Percentiles rank a stretch among this genome's conserved stretches.
Conservation (phyloP, 345 rosid species). For the Litchi chinensis region DNA sequence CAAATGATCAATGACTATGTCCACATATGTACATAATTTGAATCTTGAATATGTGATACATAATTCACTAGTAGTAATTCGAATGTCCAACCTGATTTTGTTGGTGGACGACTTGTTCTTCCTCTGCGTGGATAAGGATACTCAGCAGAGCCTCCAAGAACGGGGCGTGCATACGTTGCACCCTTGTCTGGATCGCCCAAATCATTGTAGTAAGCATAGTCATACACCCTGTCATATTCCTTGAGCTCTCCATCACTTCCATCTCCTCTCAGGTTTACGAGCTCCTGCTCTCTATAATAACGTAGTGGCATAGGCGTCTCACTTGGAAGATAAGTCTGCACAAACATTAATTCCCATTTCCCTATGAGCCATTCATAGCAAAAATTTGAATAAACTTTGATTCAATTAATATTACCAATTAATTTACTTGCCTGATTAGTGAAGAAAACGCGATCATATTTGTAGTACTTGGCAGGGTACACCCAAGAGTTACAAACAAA, state of each 20-base stretch:
- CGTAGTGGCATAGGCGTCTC: conserved; percentile 56
- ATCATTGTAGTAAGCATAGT: conserved; percentile 85
- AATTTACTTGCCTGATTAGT: conserved; percentile 55
- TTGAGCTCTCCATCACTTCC: conserved; percentile 67
- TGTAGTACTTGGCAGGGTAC: conserved; percentile 57
- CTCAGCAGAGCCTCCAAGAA: conserved; percentile 73
- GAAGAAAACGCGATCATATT: conserved; percentile 72
- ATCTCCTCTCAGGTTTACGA: conserved; percentile 63
- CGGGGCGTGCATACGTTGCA: conserved; percentile 54
- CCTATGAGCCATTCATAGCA: too few species aligned
- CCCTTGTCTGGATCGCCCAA: conserved; percentile 56
- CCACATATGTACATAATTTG: not conserved
- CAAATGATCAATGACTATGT: not conserved
- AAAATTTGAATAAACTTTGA: not conserved
- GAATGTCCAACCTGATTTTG: conserved; percentile 35
- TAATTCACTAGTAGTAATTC: not conserved
- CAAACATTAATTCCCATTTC: not conserved
- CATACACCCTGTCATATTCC: conserved; percentile 83
- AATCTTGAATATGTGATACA: not conserved
- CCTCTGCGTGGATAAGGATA: conserved; percentile 92
- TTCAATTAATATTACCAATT: not conserved
- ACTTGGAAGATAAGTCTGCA: conserved; percentile 74
- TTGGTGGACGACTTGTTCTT: conserved; percentile 69
- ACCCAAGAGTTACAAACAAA: conserved; percentile 91
- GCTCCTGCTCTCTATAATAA: conserved; percentile 68